Base-by-base conservation (phyloP, 139 green algal genomes). In the Chlorella sorokiniana region DNA sequence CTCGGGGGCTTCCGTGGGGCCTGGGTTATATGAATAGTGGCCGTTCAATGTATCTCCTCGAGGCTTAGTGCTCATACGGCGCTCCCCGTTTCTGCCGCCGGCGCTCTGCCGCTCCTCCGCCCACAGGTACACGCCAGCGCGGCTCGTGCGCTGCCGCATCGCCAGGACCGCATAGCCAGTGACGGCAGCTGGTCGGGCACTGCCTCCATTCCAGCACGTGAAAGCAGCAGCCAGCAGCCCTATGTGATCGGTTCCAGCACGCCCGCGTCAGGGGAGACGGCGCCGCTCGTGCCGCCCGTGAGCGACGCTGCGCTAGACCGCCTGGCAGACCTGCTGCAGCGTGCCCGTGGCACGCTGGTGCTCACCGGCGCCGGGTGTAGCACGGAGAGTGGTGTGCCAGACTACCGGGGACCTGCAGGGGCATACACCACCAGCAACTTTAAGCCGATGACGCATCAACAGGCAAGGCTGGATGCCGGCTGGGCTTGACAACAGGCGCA, bases 361-460 rank as follows among this genome's bases (percentile, higher is more conserved):
- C 80, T 92, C 1, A 92, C 89, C 10, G 89, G 89, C 2, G 89
- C 89, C 10, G 89, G 89, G 27, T 83, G 69, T 44, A 82, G 54
- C 75, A 92, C 89, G 35, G 96, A 98, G 84, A 92, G 82, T 35
- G 88, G 88, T 42, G 95, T 99, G 4, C 96, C 96, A 27, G 96
- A 99, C 81, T 99, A 99, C 81, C 82, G 96, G 29, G 91, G 93
- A 0, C 94, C 94, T 0, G 48, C 81, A 11, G 96, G 96, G 4
- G 96, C 96, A 0, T 99, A 99, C 89, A 93, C 54, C 27, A 25
- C n/a, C 65, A 51, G 35, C 65, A 48, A 44, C 38, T 48, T 51
- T 37, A 78, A 65, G 35, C 85, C 96, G 8, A 98, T 99, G 95
- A 98, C 94, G 1, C 94, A 98, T 78, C 94, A 97, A 85, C 86